Base-by-base conservation (phyloP, 805 yeast species). In the Nakazawaea holstii region DNA sequence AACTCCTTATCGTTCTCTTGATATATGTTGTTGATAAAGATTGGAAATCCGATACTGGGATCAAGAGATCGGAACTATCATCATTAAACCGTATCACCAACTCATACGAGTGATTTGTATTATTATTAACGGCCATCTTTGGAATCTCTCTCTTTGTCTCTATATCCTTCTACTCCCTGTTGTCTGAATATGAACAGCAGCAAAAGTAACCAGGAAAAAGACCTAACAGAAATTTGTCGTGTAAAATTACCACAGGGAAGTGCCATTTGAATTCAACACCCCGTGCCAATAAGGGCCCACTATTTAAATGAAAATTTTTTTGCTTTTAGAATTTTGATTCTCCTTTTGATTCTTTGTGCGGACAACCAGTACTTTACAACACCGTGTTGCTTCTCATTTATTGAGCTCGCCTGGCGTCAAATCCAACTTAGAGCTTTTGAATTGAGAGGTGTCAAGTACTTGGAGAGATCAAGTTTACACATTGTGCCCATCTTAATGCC, bases 361-460 rank as follows among this genome's bases (percentile, higher is more conserved):
- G 84, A 78, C 75, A 79, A 77, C 87, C 82, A 76, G 79, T 81
- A 78, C 82, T 76, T 42, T 50, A 45, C 38, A 45, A 59, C 73
- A 73, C 82, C 87, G 87, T 81, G 87, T 81, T 81, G 86, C 84
- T 77, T 78, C 66, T 58, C 68, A 64, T 38, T 47, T 41, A 47
- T 47, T 35, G 47, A 33, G 41, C 28, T 46, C 44, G 41, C 49
- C 49, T 31, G 50, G 50, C 39, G 50, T 48, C 50, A 48, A 48
- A 39, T 41, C 47, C 44, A 15, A 39, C 41, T 39, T 45, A 39
- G 48, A 45, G 38, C 33, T 31, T 48, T 36, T 48, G 47, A 42
- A 62, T 63, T 64, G 59, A 62, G 61, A 76, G 73, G 85, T 80
- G 86, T 80, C 87, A 74, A 74, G 85, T 79, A 78, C 76, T 70